A percentile compares a stretch with the other conserved stretches of the same genome.
phyloP scores from a whole-genome alignment of 352 stramenopile species.

The Hyaloperonospora brassicae region DNA sequence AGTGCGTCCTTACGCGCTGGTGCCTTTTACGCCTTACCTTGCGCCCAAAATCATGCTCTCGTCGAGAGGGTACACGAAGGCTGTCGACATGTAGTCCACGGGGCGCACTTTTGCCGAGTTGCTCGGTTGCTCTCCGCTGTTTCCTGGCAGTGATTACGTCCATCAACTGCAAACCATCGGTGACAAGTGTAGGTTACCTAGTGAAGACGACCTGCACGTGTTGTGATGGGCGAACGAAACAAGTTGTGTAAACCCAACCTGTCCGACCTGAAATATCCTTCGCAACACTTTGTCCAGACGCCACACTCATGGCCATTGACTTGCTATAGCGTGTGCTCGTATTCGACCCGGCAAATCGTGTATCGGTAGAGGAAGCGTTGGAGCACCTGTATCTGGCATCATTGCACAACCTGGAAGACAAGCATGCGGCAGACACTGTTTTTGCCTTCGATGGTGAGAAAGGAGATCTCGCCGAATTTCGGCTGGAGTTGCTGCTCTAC shows the following conservation, averaged over 20 bases:
- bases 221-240: slow-evolving; percentile 79
- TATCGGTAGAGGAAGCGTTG: slow-evolving; percentile 90
- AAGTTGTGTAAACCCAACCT: slow-evolving; percentile 83
- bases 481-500: slow-evolving; percentile 83
- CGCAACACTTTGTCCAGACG: slow-evolving; percentile 62
- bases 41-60: slow-evolving; percentile 96
- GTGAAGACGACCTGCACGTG: slow-evolving; percentile 83
- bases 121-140: slow-evolving; percentile 85
- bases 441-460: slow-evolving; percentile 89
- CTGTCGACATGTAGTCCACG: slow-evolving; percentile 93
- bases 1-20: slow-evolving; percentile 92
- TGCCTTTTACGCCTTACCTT: slow-evolving; percentile 40
- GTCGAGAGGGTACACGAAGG: slow-evolving; percentile 93
- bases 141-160: slow-evolving; percentile 97
- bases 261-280: slow-evolving; percentile 65
- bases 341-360: slow-evolving; percentile 83
- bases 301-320: slow-evolving; percentile 63
- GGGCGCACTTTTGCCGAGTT: slow-evolving; percentile 93
- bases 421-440: slow-evolving; percentile 63
- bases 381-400: slow-evolving; percentile 87
- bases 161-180: slow-evolving; percentile 97
- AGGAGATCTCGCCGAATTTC: slow-evolving; percentile 69
- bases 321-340: slow-evolving; percentile 83
- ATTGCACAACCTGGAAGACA: slow-evolving; percentile 89
- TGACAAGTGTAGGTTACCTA: slow-evolving; percentile 77